A percentile compares a stretch with the other conserved stretches of the same genome.
phyloP scores from a whole-genome alignment of 1,284 basidiomycete genomes.

The Malassezia equina region DNA sequence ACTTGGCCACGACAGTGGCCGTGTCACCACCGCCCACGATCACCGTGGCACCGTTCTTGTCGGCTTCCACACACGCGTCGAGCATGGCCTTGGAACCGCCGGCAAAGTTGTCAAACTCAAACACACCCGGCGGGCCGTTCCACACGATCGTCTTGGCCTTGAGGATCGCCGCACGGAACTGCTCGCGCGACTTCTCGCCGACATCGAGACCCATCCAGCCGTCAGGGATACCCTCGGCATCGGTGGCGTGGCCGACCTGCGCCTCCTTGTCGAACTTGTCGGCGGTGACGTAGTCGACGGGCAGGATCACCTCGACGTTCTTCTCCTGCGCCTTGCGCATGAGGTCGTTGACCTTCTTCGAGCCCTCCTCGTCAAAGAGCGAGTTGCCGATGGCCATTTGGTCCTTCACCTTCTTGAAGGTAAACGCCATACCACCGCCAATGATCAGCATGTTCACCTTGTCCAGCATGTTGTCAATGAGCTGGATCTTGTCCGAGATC shows the following conservation, averaged over 20 bases:
- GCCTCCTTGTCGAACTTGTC: slow-evolving; percentile 94
- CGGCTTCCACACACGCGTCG: slow-evolving; percentile 77
- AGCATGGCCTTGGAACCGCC: slow-evolving; percentile 74
- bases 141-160: slow-evolving; percentile 94
- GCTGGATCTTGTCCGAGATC: slow-evolving; percentile 96
- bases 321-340: slow-evolving; percentile 88
- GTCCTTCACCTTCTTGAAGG: slow-evolving; percentile 91
- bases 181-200: slow-evolving; percentile 60
- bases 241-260: slow-evolving; percentile 64
- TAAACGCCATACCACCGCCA: slow-evolving; percentile 97
- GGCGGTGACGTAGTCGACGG: slow-evolving; percentile 84
- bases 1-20: slow-evolving; percentile 52
- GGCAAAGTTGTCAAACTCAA: slow-evolving; percentile 88
- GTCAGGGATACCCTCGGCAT: slow-evolving; percentile 67
- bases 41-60: slow-evolving; percentile 73
- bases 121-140: slow-evolving; percentile 94
- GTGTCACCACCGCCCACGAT: slow-evolving; percentile 58
- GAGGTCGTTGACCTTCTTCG: slow-evolving; percentile 72
- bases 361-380: slow-evolving; percentile 81
- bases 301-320: slow-evolving; percentile 89
- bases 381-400: slow-evolving; percentile 77
- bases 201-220: slow-evolving; percentile 83
- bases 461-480: slow-evolving; percentile 98
- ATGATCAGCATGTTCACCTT: slow-evolving; percentile 96
- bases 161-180: slow-evolving; percentile 70